Evolutionary conservation across 2,329 filamentous ascomycete genomes (phyloP), one percentile per base, ranked within the genome.

Genomic region (Alternaria arborescens): DNA sequence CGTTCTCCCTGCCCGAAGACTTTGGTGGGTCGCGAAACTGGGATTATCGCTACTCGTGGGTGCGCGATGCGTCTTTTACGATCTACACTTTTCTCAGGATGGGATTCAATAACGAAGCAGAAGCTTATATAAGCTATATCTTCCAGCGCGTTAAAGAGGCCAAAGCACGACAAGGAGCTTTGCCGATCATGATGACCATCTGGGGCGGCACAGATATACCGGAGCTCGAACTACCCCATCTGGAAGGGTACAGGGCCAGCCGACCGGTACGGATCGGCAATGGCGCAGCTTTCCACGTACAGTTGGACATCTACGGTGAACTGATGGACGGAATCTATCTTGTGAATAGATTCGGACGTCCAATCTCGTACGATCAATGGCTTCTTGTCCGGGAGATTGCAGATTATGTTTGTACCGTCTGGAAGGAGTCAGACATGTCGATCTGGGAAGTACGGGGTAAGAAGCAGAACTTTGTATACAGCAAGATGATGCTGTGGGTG

Each of bases 401-500:
- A 38, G 89, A 93, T 71, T 91, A 91, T 69, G 89, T 92, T 38
- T 82, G 92, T 62, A 88, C 85, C 0, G 87, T 93, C 54, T 85
- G 88, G 74, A 79, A 88, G 58, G 80, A 87, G 83, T 78, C 79
- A 70, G 91, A 94, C 72, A 93, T 93, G 90, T 92, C 89, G 3
- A 94, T 93, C 69, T 93, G 91, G 91, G 91, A 94, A 75, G 90
- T 92, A 6, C 86, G 91, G 42, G 91, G 91, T 66, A 81, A 88
- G 70, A 90, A 90, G 73, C 90, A 93, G 76, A 87, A 92, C 71
- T 94, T 93, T 67, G 87, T 89, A 14, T 94, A 93, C 78, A 91
- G 89, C n/a, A 92, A 93, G 73, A 85, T 94, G 65, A 91, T 93
- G 88, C 84, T 94, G 22, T 94, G 91, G 91, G 91, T 94, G 4